Base-by-base conservation (phyloP, 495 filamentous ascomycete species). In the Cercophora scortea region DNA sequence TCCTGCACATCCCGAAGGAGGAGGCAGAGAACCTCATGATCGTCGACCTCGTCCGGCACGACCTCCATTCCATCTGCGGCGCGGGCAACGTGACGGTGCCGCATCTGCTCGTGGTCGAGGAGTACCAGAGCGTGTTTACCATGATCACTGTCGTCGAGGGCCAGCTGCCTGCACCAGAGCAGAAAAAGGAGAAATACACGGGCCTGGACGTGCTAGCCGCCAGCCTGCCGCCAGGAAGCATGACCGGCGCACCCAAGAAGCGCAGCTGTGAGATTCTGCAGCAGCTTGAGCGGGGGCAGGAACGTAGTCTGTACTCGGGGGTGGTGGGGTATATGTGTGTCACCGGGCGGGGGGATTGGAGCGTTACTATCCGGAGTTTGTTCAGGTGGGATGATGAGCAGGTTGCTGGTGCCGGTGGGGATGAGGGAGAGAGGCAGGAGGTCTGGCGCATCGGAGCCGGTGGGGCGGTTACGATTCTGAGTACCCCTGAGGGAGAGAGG, bases 21-120 rank as follows among this genome's bases (percentile, higher is more conserved):
- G 85, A 84, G 60, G 91, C 93, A 11, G 93, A 98, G 70, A 96
- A 96, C 61, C 79, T 98, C 7, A 98, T 98, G 93, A 96, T 98
- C 54, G 90, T 95, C 1, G 93, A 96, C 70, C 74, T 98, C 6
- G 90, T 95, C 32, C 79, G 92, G 0, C 92, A 96, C 63, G 93
- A 98, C 66, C 74, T 98, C 17, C 87, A 92, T 65, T 80, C 83
- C 36, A 83, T 95, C 34, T 86, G 84, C 50, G 85, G 86, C 6
- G 74, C 84, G 4, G 85, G 84, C 0, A 77, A 81, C 48, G 88
- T 95, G 0, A 64, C 69, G 4, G 80, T 84, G 8, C 62, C 68
- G 0, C 80, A 89, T 47, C 75, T 96, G 9, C 84, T 96, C 62
- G 74, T 79, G 36, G 87, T 96, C 6, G 93, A 96, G 65, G 92